phyloP scores from a whole-genome alignment of 1,284 basidiomycete genomes.

The Mycosarcoma maydis region DNA sequence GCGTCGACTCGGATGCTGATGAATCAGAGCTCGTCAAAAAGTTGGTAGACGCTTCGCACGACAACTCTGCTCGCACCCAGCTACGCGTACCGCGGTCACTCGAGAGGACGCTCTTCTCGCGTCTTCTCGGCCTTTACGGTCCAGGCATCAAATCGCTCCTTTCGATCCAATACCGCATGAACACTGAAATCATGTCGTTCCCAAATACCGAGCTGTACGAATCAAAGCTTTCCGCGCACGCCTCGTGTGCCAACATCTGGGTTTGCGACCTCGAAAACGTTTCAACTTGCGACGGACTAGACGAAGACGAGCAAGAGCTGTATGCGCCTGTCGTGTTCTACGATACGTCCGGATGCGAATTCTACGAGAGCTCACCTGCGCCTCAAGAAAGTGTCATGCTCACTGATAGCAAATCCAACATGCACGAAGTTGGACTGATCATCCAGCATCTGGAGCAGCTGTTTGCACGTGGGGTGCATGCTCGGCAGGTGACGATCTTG shows the following conservation, averaged over 20 bases:
- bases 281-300: slow-evolving; percentile 66
- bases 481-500: slow-evolving; percentile 85
- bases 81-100: slow-evolving; percentile 78
- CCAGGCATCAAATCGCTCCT: slow-evolving; percentile 84
- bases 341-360: slow-evolving; percentile 72
- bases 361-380: slow-evolving; percentile 35
- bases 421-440: slow-evolving; percentile 89
- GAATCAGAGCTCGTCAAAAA: slow-evolving; percentile 4
- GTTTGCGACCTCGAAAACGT: slow-evolving; percentile 74
- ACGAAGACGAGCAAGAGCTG: slow-evolving; percentile 73
- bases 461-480: slow-evolving; percentile 76
- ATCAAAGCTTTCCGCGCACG: slow-evolving; percentile 76
- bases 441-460: slow-evolving; percentile 81
- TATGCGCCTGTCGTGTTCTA: slow-evolving; percentile 86
- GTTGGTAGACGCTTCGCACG: slow-evolving; percentile 2
- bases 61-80: not conserved
- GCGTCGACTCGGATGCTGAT: not conserved
- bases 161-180: slow-evolving; percentile 77
- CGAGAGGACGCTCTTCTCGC: slow-evolving; percentile 89
- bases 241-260: slow-evolving; percentile 77
- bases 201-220: slow-evolving; percentile 85
- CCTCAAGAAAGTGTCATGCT: slow-evolving; percentile 19
- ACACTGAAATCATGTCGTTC: slow-evolving; percentile 83
- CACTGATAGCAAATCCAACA: slow-evolving; percentile 75
- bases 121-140: slow-evolving; percentile 87